phyloP scores from a whole-genome alignment of 306 rosid genomes.

The Prinsepia uniflora region DNA sequence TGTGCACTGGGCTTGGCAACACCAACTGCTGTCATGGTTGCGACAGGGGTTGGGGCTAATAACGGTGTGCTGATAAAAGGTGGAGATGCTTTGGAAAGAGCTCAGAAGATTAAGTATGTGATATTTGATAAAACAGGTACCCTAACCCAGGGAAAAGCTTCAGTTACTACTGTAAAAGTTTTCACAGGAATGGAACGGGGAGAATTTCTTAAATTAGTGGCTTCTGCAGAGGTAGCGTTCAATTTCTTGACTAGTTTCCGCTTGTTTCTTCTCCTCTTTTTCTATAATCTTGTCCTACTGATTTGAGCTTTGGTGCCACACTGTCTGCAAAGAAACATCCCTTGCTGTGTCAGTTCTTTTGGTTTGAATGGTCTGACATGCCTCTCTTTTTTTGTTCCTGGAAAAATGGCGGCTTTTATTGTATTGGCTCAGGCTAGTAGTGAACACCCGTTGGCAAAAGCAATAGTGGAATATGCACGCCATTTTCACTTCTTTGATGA shows the following conservation, averaged over 20 bases:
- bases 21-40: constrained; percentile 99
- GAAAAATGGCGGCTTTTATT: background rate
- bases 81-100: constrained; percentile 95
- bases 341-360: background rate
- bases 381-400: background rate
- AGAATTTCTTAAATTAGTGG: constrained; percentile 89
- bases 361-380: background rate
- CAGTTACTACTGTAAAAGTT: constrained; percentile 70
- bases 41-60: constrained; percentile 97
- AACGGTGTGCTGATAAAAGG: constrained; percentile 97
- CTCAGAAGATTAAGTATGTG: constrained; percentile 81
- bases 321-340: background rate
- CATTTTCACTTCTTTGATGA: constrained; percentile 89
- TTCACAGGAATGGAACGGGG: constrained; percentile 84
- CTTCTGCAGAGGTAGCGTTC: constrained; percentile 88
- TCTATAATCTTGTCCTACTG: background rate
- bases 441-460: constrained; percentile 94
- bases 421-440: constrained; percentile 72
- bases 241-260: constrained; percentile 18
- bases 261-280: constrained; percentile 6
- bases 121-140: constrained; percentile 98
- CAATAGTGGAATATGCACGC: constrained; percentile 80
- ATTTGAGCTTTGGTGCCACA: background rate
- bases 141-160: constrained; percentile 89
- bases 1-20: constrained; percentile 99